A percentile compares a stretch with the other conserved stretches of the same genome.
phyloP scores from a whole-genome alignment of 2,329 filamentous ascomycete species.

The Thelonectria olida region DNA sequence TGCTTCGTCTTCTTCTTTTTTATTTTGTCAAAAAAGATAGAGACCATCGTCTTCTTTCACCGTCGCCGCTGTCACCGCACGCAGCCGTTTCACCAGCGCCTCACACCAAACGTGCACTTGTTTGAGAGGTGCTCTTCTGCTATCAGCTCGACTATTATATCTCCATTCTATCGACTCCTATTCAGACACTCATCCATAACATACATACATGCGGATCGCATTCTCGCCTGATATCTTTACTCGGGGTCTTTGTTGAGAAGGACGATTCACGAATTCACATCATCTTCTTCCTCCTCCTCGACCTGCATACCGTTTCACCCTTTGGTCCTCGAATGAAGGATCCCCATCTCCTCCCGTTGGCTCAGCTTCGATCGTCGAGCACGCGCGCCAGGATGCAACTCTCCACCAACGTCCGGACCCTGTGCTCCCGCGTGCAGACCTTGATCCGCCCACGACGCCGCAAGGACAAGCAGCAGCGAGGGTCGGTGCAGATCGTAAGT shows the following conservation, averaged over 20 bases:
- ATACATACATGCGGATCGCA: too few species aligned
- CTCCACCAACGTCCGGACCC: constrained; percentile 54
- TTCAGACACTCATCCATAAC: background rate
- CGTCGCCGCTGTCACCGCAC: background rate
- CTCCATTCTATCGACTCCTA: too few species aligned
- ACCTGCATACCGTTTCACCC: background rate
- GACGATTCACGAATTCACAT: too few species aligned
- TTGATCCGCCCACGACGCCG: constrained; percentile 51
- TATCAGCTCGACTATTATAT: background rate
- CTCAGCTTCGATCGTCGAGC: constrained; percentile 28
- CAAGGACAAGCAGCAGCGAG: constrained; percentile 48
- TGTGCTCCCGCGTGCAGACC: constrained; percentile 56
- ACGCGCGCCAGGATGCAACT: constrained; percentile 43
- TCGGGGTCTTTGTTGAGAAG: too few species aligned
- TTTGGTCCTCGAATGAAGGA: constrained; percentile 16
- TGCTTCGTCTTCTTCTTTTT: background rate
- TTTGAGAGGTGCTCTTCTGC: background rate
- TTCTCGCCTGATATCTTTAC: too few species aligned
- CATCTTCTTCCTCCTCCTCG: background rate
- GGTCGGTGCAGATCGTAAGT: constrained; percentile 57
- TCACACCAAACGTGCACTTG: constrained; percentile 1
- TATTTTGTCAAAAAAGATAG: too few species aligned
- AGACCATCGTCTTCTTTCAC: background rate
- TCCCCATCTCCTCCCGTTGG: constrained; percentile 13
- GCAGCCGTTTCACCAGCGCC: constrained; percentile 19